Conservation (phyloP, 345 rosid species). For the sweet orange (Citrus sinensis) region DVS_A1.0 CM039165.1:28892501-28893000, state of each 20-base stretch:
- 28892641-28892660: background rate
- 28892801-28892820: slow-evolving; percentile 52
- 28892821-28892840: slow-evolving; percentile 60
- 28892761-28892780: slow-evolving; percentile 61
- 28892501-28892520: background rate
- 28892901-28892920: background rate
- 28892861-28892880: slow-evolving; percentile 67
- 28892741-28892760: slow-evolving; percentile 69
- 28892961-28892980: no score
- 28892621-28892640: background rate
- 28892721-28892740: slow-evolving; percentile 58
- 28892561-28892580: background rate
- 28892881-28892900: slow-evolving; percentile 25
- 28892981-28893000: no score
- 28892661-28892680: slow-evolving; percentile 48
- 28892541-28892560: background rate
- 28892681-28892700: slow-evolving; percentile 36
- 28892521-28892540: background rate
- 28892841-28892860: slow-evolving; percentile 72
- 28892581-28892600: background rate
- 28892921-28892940: no score
- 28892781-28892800: slow-evolving; percentile 65
- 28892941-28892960: no score
- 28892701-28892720: slow-evolving; percentile 51
- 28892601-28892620: background rate